These are phyloP conservation scores for Fusarium xylarioides DNA, from an alignment of 2,329 filamentous ascomycete species.

Conservation along the genomic window DNA sequence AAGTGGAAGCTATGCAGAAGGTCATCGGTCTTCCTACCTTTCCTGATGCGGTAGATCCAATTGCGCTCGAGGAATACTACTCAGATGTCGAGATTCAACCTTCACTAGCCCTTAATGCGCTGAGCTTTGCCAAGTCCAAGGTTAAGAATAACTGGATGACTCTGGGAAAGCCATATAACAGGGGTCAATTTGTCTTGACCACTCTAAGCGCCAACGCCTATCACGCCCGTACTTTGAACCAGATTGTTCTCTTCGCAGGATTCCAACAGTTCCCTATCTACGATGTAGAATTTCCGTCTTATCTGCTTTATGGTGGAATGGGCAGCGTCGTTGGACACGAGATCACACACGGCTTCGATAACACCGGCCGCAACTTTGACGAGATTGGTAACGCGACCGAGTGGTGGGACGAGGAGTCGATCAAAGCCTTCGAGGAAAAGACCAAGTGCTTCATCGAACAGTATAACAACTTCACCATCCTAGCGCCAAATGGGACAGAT, in stretches of 20 bases:
- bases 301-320: constrained; percentile 75
- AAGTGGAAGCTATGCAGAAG: constrained; percentile 72
- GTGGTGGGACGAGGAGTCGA: constrained; percentile 72
- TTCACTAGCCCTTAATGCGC: constrained; percentile 66
- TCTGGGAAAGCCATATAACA: constrained; percentile 68
- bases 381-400: constrained; percentile 70
- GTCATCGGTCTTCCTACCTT: constrained; percentile 75
- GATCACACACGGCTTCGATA: constrained; percentile 76
- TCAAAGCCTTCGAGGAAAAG: constrained; percentile 65
- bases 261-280: constrained; percentile 77
- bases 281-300: constrained; percentile 68
- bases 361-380: constrained; percentile 70
- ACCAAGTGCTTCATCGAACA: constrained; percentile 75
- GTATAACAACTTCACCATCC: constrained; percentile 68
- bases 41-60: constrained; percentile 68
- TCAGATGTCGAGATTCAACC: constrained; percentile 58
- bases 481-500: constrained; percentile 62
- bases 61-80: constrained; percentile 66
- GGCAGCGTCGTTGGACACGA: constrained; percentile 75
- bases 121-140: constrained; percentile 60
- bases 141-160: constrained; percentile 63
- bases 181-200: constrained; percentile 68
- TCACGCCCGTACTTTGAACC: constrained; percentile 70
- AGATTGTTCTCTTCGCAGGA: constrained; percentile 68
- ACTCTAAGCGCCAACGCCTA: constrained; percentile 72